Evolutionary conservation across 352 stramenopile genomes (phyloP).

Genomic region (Paralagenidium karlingii): DNA sequence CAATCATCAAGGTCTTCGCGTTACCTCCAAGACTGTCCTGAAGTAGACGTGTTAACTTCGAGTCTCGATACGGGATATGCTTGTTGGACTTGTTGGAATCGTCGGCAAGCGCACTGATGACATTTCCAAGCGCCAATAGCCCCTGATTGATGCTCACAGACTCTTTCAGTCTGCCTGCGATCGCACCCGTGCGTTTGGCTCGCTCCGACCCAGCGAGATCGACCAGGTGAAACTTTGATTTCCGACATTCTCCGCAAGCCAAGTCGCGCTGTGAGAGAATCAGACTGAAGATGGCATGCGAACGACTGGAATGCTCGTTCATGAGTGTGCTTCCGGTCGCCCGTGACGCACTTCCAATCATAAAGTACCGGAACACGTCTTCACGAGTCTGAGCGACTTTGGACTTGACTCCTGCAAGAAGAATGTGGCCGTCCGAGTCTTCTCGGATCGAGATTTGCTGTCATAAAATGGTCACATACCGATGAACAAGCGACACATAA

Average conservation of each 20-base stretch:
- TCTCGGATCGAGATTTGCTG: conserved; percentile 70
- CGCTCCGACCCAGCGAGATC: conserved; percentile 93
- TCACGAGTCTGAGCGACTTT: conserved; percentile 60
- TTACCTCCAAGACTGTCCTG: conserved; percentile 84
- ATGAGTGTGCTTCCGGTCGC: conserved; percentile 83
- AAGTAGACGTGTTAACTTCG: conserved; percentile 82
- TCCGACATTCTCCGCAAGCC: conserved; percentile 24
- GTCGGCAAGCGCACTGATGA: conserved; percentile 90
- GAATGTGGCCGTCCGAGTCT: conserved; percentile 64
- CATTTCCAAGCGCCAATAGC: conserved; percentile 91
- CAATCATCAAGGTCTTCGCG: conserved; percentile 87
- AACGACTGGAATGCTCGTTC: conserved; percentile 85
- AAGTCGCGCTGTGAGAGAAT: conserved; percentile 63
- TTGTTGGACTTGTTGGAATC: conserved; percentile 16
- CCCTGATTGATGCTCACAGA: conserved; percentile 95
- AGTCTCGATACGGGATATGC: conserved; percentile 86
- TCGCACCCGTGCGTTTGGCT: conserved; percentile 84
- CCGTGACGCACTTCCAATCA: conserved; percentile 60
- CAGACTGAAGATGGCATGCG: conserved; percentile 85
- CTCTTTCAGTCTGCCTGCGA: conserved; percentile 85
- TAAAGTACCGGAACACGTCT: conserved; percentile 72
- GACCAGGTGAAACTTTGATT: conserved; percentile 90
- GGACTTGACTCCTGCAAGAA: conserved; percentile 73
- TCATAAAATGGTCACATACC: background rate
- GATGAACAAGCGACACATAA: background rate